Percentiles rank a stretch among this genome's conserved stretches.
These are phyloP conservation scores for Vitis rotundifolia DNA, from an alignment of 164 flowering plant genomes.

Conservation along the genomic window DNA sequence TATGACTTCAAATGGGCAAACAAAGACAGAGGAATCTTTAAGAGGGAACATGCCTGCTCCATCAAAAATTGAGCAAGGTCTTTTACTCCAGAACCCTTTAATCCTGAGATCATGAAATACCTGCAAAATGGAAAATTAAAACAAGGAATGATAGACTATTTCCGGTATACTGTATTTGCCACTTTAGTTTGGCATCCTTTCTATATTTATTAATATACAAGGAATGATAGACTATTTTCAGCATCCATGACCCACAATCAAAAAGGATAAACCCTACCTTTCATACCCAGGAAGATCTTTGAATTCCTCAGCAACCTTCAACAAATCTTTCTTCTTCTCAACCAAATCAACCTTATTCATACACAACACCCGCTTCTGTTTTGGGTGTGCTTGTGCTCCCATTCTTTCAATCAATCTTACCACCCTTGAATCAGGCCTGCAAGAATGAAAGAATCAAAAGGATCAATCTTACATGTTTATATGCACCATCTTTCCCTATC, in stretches of 20 bases:
- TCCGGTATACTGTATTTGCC: too few relatives aligned
- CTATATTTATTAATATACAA: too few relatives aligned
- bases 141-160: too few relatives aligned
- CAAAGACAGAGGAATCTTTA: background rate
- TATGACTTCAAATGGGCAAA: background rate
- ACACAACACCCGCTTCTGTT: conserved; percentile 84
- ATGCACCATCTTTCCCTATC: too few relatives aligned
- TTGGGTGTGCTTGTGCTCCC: conserved; percentile 62
- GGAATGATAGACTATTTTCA: conserved; percentile 2
- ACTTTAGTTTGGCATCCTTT: too few relatives aligned
- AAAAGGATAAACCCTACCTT: conserved; percentile 39
- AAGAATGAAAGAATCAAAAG: conserved; percentile 7
- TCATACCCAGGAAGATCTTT: conserved; percentile 91
- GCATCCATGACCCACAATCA: background rate
- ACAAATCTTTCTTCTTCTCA: conserved; percentile 77
- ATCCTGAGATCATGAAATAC: conserved; percentile 88
- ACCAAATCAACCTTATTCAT: conserved; percentile 94
- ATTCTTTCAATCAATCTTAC: conserved; percentile 62
- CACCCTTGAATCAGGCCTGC: conserved; percentile 86
- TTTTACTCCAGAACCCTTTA: conserved; percentile 93
- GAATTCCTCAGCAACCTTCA: conserved; percentile 76
- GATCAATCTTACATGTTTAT: background rate
- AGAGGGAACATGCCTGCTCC: conserved; percentile 68
- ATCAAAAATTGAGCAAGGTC: conserved; percentile 72
- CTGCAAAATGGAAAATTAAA: conserved; percentile 32